These are phyloP conservation scores for Rubroboletus satanas DNA, from an alignment of 768 basidiomycete genomes.

Conservation along the genomic window DNA sequence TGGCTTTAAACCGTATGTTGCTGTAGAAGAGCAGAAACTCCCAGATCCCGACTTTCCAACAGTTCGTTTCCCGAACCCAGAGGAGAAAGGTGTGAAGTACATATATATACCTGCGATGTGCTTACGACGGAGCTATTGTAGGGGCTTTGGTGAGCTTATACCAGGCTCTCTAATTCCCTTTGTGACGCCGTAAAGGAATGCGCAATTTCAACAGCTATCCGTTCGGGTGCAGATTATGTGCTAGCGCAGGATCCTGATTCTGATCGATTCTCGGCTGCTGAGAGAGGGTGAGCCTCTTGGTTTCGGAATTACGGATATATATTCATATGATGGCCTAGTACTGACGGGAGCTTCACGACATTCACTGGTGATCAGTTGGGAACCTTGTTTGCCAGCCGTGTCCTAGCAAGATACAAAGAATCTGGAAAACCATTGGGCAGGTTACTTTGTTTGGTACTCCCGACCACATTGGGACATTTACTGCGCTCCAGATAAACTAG, in stretches of 20 bases:
- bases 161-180: background rate
- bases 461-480: slow-evolving; percentile 38
- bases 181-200: slow-evolving; percentile 49
- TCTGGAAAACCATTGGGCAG: slow-evolving; percentile 44
- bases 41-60: slow-evolving; percentile 88
- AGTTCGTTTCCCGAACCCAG: slow-evolving; percentile 83
- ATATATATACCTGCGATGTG: background rate
- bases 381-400: slow-evolving; percentile 46
- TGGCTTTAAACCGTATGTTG: slow-evolving; percentile 55
- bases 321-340: slow-evolving; percentile 6
- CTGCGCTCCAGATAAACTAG: slow-evolving; percentile 50
- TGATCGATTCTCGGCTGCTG: slow-evolving; percentile 77
- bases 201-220: slow-evolving; percentile 61
- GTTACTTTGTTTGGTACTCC: slow-evolving; percentile 26
- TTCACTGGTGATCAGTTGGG: slow-evolving; percentile 90
- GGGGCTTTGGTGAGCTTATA: slow-evolving; percentile 44
- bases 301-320: background rate
- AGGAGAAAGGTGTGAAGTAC: slow-evolving; percentile 66
- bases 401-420: slow-evolving; percentile 42
- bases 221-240: slow-evolving; percentile 54
- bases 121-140: slow-evolving; percentile 17
- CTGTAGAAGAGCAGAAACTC: slow-evolving; percentile 60
- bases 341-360: slow-evolving; percentile 53
- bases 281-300: slow-evolving; percentile 47
- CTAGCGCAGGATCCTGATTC: slow-evolving; percentile 89